Base-by-base conservation (phyloP, 805 yeast species). In the Kurtzmaniella cleridarum region DNA sequence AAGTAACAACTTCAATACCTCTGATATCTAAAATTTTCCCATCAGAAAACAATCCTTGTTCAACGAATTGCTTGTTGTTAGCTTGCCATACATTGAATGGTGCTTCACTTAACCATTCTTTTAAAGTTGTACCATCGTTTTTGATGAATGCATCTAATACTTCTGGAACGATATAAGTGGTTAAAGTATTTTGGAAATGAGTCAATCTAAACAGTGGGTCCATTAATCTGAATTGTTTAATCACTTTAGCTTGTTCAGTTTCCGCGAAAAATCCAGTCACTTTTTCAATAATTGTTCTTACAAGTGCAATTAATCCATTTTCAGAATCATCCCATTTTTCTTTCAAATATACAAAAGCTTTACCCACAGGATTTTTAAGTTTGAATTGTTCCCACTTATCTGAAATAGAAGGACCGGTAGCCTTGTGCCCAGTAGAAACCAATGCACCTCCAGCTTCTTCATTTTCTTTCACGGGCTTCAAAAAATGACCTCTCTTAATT, bases 21-120 rank as follows among this genome's bases (percentile, higher is more conserved):
- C 99, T 80, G 51, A 93, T 86, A 59, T 93, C 99, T 54, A 93
- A 73, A 46, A 93, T 87, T 48, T 80, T 79, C 33, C 96, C 91
- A 53, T 93, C 98, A 11, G 96, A 81, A 55, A 85, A 86, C 39
- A 91, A 69, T 5, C 95, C 95, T 62, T 90, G 95, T 53, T 90
- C 95, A 57, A 84, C 77, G 60, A 88, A 80, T 57, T 86, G 95
- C 64, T 93, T 93, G 60, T 91, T 89, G 60, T 85, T 87, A 27
- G 96, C 95, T 49, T 84, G 78, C 78, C 95, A 88, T 43, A 93
- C 95, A 59, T 91, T 91, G 69, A 67, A 91, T 32, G 98, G 97
- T 23, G 98, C 98, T 66, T 93, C 98, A 36, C 95, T 82, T 43
- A 93, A 78, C 99, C 99, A 93, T 52, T 71, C 68, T 62, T 90